phyloP scores from a whole-genome alignment of 768 basidiomycete genomes.

The Lentinula sp. region DNA sequence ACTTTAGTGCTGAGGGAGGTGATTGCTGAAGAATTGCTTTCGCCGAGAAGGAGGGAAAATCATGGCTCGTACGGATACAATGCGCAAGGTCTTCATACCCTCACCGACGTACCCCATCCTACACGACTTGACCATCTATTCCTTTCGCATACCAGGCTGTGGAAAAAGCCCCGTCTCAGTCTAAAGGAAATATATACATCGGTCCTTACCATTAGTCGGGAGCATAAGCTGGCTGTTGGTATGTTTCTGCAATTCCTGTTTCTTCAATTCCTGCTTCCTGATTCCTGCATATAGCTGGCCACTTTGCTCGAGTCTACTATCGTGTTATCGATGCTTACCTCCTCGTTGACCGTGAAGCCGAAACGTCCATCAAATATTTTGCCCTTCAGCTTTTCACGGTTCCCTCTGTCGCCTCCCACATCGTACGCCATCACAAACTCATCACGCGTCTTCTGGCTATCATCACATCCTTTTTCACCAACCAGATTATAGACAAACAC shows the following conservation, averaged over 20 bases:
- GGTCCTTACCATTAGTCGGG: constrained; percentile 61
- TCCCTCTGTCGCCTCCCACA: constrained; percentile 75
- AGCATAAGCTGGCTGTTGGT: constrained; percentile 79
- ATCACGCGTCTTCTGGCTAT: constrained; percentile 74
- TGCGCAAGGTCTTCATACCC: constrained; percentile 26
- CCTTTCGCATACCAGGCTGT: constrained; percentile 75
- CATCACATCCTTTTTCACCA: constrained; percentile 89
- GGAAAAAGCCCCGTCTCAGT: constrained; percentile 79
- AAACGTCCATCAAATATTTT: constrained; percentile 92
- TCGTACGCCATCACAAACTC: constrained; percentile 68
- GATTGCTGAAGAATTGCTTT: constrained; percentile 63
- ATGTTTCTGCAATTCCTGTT: constrained; percentile 17
- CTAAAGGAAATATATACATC: constrained; percentile 81
- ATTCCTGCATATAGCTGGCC: constrained; percentile 47
- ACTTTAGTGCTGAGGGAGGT: constrained; percentile 64
- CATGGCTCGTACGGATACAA: constrained; percentile 36
- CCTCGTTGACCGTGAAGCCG: constrained; percentile 88
- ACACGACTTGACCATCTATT: constrained; percentile 71
- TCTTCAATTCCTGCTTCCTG: background rate
- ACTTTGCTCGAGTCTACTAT: constrained; percentile 82
- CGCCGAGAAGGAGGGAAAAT: constrained; percentile 47
- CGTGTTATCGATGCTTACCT: constrained; percentile 87
- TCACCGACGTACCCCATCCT: constrained; percentile 42
- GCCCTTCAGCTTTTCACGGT: constrained; percentile 91
- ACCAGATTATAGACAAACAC: constrained; percentile 73